phyloP scores from a whole-genome alignment of 148 eudicot genomes.

The Pouteria glomerata region DNA sequence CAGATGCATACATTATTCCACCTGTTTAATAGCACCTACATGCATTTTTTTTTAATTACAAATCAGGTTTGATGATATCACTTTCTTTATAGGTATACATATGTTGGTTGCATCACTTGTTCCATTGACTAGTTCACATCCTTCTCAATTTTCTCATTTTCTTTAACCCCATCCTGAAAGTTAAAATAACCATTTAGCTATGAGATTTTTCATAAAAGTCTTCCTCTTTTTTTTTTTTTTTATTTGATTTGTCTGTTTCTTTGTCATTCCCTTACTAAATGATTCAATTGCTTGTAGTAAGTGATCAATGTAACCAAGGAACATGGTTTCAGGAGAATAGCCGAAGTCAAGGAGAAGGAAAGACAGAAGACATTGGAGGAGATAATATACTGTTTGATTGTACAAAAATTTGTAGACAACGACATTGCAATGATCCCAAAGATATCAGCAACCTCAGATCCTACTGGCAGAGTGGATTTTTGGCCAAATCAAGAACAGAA shows the following conservation, averaged over 20 bases:
- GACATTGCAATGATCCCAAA: conserved; percentile 72
- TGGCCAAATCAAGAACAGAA: conserved; percentile 95
- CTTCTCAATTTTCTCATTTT: not conserved
- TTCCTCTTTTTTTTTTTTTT: not conserved
- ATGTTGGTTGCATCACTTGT: not conserved
- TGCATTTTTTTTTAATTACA: not conserved
- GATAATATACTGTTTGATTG: conserved; percentile 73
- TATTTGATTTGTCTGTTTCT: not conserved
- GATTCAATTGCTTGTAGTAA: not conserved
- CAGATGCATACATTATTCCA: not conserved
- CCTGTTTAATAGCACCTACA: not conserved
- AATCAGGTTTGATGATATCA: not conserved
- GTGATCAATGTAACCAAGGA: not conserved
- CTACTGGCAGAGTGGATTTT: conserved; percentile 67
- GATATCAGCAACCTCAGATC: conserved; percentile 45
- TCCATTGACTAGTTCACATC: not conserved
- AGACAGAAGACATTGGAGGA: conserved; percentile 70
- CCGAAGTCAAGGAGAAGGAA: conserved; percentile 85
- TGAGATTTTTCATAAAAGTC: not conserved
- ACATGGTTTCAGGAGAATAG: conserved; percentile 75
- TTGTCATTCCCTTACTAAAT: not conserved
- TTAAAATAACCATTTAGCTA: not conserved
- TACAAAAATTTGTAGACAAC: conserved; percentile 68
- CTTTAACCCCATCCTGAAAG: not conserved
- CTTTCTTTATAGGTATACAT: not conserved